Conservation (phyloP, 768 basidiomycete genomes). For the Lenzites betulinus region DNA sequence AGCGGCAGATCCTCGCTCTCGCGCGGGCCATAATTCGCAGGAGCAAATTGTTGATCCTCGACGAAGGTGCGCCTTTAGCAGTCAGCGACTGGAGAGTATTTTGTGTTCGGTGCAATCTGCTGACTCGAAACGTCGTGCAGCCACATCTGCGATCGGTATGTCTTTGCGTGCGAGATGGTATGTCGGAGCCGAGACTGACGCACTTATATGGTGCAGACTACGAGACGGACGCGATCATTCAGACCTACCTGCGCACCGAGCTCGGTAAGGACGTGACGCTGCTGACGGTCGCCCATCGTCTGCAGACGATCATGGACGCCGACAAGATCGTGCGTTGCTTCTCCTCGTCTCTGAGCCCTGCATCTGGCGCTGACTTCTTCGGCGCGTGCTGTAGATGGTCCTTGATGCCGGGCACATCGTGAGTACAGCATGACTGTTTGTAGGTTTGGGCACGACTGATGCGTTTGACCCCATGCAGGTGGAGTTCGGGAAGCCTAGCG, state of each 20-base stretch:
- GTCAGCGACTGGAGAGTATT: too few relatives aligned
- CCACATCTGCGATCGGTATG: conserved; percentile 32
- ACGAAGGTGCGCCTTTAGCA: conserved; percentile 40
- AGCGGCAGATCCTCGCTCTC: conserved; percentile 47
- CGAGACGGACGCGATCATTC: conserved; percentile 55
- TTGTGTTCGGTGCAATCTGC: too few relatives aligned
- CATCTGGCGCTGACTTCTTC: not conserved
- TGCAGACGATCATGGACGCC: conserved; percentile 57
- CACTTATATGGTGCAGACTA: too few relatives aligned
- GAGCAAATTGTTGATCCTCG: conserved; percentile 46
- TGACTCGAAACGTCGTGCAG: not conserved
- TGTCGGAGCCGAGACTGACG: too few relatives aligned
- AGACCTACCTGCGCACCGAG: conserved; percentile 50
- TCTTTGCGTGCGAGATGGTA: too few relatives aligned
- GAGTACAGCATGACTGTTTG: too few relatives aligned
- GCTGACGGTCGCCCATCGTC: conserved; percentile 57
- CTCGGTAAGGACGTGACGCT: conserved; percentile 45
- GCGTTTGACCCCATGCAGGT: conserved; percentile 27
- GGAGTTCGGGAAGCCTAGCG: conserved; percentile 54
- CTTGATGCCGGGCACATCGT: conserved; percentile 42
- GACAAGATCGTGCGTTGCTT: conserved; percentile 48
- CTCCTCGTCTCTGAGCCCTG: too few relatives aligned
- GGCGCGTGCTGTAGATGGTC: conserved; percentile 43
- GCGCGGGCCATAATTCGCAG: conserved; percentile 45
- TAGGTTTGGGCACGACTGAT: not conserved